These are phyloP conservation scores for Talaromyces sp. DNA, from an alignment of 2,329 filamentous ascomycete species.

Conservation along the genomic window DNA sequence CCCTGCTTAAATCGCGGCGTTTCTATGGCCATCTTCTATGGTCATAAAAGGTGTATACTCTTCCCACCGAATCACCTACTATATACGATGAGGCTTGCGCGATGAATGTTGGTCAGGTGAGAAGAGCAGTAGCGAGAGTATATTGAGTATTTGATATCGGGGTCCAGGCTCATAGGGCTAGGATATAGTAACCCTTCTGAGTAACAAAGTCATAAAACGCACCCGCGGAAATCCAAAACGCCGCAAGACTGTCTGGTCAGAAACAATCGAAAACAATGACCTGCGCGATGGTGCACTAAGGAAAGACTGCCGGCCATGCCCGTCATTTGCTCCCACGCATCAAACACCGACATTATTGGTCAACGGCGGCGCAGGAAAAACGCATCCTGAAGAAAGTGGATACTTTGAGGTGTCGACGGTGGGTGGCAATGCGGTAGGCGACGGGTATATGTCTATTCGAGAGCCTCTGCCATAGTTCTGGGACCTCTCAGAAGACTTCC, in stretches of 20 bases:
- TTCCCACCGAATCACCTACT: neutral
- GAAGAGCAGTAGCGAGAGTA: neutral
- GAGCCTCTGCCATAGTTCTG: neutral
- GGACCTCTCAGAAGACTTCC: neutral
- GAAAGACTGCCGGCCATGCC: neutral
- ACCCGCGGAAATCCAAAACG: conserved; percentile 11
- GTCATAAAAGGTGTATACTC: neutral
- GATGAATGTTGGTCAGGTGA: neutral
- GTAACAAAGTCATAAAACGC: neutral
- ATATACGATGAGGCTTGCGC: neutral
- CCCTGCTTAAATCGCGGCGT: conserved; percentile 6
- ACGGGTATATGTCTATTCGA: neutral
- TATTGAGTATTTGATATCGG: neutral
- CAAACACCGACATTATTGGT: neutral
- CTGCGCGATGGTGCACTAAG: neutral
- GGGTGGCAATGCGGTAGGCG: neutral
- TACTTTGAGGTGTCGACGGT: neutral
- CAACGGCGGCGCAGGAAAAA: neutral
- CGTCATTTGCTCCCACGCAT: neutral
- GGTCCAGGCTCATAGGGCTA: conserved; percentile 1
- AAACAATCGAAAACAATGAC: neutral
- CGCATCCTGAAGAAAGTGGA: neutral
- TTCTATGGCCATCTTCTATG: conserved; percentile 13
- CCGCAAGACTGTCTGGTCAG: neutral
- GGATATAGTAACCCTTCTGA: conserved; percentile 1